These are phyloP conservation scores for Gossypium stocksii DNA, from an alignment of 345 rosid genomes.

Conservation along the genomic window DNA sequence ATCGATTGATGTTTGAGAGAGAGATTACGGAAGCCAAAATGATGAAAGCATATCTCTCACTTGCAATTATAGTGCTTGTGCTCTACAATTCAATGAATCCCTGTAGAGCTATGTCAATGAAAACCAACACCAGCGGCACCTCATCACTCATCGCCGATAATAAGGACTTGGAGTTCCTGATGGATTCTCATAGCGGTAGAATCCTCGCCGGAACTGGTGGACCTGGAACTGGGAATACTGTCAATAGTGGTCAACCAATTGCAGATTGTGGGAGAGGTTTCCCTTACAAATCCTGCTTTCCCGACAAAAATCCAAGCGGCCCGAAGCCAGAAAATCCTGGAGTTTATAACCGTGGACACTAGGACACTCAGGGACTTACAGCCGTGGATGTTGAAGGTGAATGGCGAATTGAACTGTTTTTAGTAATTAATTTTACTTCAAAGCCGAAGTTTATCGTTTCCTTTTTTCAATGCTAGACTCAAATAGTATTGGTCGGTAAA, in stretches of 20 bases:
- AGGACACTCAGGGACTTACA: not conserved
- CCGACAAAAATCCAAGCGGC: accelerated
- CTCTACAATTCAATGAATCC: not conserved
- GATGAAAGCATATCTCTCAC: not conserved
- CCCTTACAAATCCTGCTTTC: not conserved
- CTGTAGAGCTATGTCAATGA: not conserved
- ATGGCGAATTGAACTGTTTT: not conserved
- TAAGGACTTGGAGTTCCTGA: not conserved
- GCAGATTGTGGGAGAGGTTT: not conserved
- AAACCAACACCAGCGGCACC: not conserved
- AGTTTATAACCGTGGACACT: not conserved
- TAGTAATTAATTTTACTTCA: not conserved
- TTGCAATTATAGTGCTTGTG: not conserved
- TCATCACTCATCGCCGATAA: not conserved
- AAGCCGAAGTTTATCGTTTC: not conserved
- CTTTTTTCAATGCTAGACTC: too few species aligned
- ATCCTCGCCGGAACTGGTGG: not conserved
- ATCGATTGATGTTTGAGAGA: not conserved
- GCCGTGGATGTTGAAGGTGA: not conserved
- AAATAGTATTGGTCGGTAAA: too few species aligned
- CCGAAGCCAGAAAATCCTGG: not conserved
- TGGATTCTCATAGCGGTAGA: not conserved
- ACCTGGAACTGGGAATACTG: too few species aligned
- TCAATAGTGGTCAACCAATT: not conserved
- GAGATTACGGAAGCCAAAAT: not conserved